phyloP scores from a whole-genome alignment of 2,329 filamentous ascomycete genomes.

The Coleophoma eucalyptorum region DNA sequence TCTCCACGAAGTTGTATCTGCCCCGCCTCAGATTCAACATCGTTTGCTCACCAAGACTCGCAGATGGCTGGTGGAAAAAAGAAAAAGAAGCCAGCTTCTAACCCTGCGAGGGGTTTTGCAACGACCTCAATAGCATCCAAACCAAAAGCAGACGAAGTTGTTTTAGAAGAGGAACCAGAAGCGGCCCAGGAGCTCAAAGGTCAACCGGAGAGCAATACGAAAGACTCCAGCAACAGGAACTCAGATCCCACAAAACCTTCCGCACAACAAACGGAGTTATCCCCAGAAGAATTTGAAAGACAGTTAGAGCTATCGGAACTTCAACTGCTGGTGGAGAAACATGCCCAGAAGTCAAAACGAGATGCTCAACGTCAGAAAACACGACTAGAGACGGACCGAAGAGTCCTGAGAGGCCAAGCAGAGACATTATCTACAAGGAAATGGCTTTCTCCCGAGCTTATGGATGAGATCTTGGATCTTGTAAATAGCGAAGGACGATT shows the following conservation, averaged over 20 bases:
- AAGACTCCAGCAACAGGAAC: constrained; percentile 6
- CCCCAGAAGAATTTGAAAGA: constrained; percentile 83
- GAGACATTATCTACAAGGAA: constrained; percentile 67
- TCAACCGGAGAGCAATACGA: constrained; percentile 5
- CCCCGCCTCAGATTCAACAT: neutral
- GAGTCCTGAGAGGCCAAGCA: constrained; percentile 75
- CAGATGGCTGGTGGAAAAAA: constrained; percentile 66
- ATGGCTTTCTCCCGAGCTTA: constrained; percentile 78
- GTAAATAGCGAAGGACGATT: constrained; percentile 63
- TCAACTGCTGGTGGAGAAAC: constrained; percentile 81
- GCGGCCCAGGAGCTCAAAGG: constrained; percentile 11
- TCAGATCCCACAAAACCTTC: constrained; percentile 1
- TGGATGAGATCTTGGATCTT: constrained; percentile 74
- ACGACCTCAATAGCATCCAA: constrained; percentile 91
- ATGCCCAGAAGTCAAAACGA: constrained; percentile 72
- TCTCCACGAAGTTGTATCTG: neutral
- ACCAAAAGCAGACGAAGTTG: constrained; percentile 57
- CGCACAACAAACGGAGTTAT: constrained; percentile 45
- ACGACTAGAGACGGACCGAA: constrained; percentile 80
- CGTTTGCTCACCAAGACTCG: neutral
- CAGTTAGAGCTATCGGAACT: constrained; percentile 89
- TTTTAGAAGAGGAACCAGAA: constrained; percentile 20
- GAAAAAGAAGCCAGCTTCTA: constrained; percentile 87
- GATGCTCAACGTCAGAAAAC: constrained; percentile 74
- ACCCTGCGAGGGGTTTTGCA: constrained; percentile 88